Evolutionary conservation across 2,329 filamentous ascomycete species (phyloP).

Genomic region (Lomentospora prolificans): DNA sequence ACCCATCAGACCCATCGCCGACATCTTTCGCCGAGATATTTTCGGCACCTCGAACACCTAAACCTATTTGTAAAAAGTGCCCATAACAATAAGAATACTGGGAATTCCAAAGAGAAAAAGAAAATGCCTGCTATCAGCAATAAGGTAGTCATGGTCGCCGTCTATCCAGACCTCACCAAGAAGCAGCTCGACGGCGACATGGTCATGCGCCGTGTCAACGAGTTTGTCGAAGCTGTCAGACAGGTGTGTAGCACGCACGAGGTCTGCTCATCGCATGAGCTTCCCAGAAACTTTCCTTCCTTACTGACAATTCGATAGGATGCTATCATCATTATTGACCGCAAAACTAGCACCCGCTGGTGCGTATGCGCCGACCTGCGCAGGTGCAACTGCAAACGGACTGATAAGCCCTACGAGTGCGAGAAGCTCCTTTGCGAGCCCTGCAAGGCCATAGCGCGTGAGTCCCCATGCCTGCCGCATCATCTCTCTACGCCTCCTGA

Average conservation of each 20-base stretch:
- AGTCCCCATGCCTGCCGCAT: no score
- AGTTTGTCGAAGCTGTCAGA: neutral
- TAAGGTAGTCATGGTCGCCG: neutral
- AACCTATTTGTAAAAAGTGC: no score
- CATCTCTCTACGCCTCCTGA: neutral
- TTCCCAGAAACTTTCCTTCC: neutral
- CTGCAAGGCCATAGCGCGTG: neutral
- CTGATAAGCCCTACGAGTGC: neutral
- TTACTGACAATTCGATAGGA: neutral
- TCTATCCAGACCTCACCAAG: neutral
- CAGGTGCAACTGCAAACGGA: neutral
- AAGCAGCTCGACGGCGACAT: neutral
- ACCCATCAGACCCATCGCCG: no score
- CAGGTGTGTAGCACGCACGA: neutral
- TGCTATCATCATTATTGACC: neutral
- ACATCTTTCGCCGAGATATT: no score
- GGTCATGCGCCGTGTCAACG: neutral
- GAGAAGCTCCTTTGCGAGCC: neutral
- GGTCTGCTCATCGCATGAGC: no score
- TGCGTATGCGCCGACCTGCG: neutral
- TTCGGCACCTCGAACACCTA: no score
- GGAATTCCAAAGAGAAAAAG: no score
- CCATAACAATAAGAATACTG: no score
- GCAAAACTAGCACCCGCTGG: neutral
- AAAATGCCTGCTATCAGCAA: neutral